phyloP scores from a whole-genome alignment of 495 filamentous ascomycete genomes.

The Antarctomyces pellizariae region DNA sequence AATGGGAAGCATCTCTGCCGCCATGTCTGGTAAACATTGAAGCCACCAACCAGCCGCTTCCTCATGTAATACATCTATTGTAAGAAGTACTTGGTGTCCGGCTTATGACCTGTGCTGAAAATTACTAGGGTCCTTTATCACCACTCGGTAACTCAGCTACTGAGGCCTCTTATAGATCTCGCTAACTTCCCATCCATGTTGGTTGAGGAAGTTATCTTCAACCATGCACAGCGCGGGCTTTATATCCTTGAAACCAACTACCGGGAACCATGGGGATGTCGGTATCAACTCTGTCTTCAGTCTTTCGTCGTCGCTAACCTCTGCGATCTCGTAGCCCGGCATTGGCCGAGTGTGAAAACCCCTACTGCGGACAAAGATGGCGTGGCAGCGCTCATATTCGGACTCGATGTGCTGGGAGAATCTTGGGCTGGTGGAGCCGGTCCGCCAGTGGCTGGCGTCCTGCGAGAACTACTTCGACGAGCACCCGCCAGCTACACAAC shows the following conservation, averaged over 20 bases:
- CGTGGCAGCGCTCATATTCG: constrained; percentile 11
- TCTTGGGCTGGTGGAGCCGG: constrained; percentile 10
- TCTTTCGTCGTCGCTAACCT: constrained; percentile 16
- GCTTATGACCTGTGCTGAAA: constrained; percentile 2
- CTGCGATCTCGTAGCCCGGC: constrained; percentile 12
- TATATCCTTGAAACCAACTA: constrained; percentile 11
- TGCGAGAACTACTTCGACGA: constrained; percentile 15
- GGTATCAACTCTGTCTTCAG: constrained; percentile 15
- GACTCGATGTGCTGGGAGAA: constrained; percentile 12
- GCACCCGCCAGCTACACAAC: constrained; percentile 11
- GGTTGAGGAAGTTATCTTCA: constrained; percentile 8
- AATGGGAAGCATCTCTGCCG: constrained; percentile 15
- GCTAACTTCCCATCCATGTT: constrained; percentile 4
- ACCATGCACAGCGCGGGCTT: constrained; percentile 9
- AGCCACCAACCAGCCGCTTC: constrained; percentile 12
- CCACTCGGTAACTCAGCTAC: constrained; percentile 7
- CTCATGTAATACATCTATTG: constrained; percentile 18
- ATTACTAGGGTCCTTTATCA: constrained; percentile 9
- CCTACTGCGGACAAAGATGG: constrained; percentile 10
- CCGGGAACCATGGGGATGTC: constrained; percentile 9
- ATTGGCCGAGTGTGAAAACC: constrained; percentile 8
- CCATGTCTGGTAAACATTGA: constrained; percentile 10
- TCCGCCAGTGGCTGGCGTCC: constrained; percentile 13
- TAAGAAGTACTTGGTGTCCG: constrained; percentile 5
- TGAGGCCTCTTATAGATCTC: constrained; percentile 10